These are phyloP conservation scores for Oldenlandia corymbosa DNA, from an alignment of 257 asterid species.

Conservation along the genomic window DNA sequence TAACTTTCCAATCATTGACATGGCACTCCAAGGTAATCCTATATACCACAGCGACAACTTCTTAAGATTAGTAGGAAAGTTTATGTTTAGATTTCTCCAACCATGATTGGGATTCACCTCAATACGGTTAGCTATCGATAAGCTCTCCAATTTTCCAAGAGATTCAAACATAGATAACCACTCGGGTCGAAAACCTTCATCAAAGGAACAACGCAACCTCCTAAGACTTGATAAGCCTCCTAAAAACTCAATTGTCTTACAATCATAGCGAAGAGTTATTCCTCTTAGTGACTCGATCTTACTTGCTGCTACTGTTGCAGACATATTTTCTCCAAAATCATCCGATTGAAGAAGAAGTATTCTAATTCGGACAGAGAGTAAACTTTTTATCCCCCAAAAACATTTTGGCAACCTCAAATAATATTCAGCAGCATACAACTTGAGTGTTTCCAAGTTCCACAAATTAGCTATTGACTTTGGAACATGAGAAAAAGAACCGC, in stretches of 20 bases:
- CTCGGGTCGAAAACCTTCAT: background rate
- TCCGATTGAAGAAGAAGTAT: no score
- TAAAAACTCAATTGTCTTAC: background rate
- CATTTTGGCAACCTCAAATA: rapidly evolving
- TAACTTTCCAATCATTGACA: background rate
- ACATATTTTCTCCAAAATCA: no score
- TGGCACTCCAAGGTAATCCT: background rate
- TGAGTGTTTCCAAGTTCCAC: background rate
- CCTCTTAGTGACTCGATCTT: background rate
- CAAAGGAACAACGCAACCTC: background rate
- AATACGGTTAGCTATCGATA: no score
- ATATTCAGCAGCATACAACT: no score
- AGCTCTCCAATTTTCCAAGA: background rate
- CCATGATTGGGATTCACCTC: no score
- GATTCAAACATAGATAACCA: background rate
- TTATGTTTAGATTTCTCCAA: no score
- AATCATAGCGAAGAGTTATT: background rate
- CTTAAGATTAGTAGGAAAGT: background rate
- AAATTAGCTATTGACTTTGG: background rate
- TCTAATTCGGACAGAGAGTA: background rate
- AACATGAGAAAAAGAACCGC: no score
- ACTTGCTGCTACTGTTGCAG: background rate
- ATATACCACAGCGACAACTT: background rate
- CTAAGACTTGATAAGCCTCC: background rate
- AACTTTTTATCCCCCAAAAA: background rate